Evolutionary conservation across 164 flowering plant genomes (phyloP), one percentile per base, ranked within the genome.

Genomic region (Taxillus chinensis): DNA sequence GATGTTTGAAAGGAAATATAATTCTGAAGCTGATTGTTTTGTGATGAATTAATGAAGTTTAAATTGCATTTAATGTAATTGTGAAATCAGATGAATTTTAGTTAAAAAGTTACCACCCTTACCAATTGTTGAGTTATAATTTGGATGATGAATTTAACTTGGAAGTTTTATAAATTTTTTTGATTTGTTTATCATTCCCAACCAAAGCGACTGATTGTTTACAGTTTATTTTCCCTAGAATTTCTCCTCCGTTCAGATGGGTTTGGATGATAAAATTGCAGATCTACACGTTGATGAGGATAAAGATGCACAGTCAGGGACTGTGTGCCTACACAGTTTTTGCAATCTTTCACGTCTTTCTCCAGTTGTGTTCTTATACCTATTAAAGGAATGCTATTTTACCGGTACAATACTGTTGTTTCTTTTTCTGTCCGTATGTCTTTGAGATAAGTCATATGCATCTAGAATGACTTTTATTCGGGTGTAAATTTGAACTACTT

Each of bases 341-440:
- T 75, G 78, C 41, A 89, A 90, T 71, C 64, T 89, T 27, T 80
- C 88, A 56, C 55, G 61, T 62, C 67, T 78, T 59, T 74, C 88
- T 59, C 98, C 98, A 17, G 66, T 86, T 39, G 82, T 87, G 39
- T 93, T 90, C 73, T 62, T 87, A 43, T 87, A 75, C 78, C 86
- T 93, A 62, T 64, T 93, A 64, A 93, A 86, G 70, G 90, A 77
- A 70, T 85, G 90, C 67, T 93, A 93, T 71, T 53, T 71, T 54
- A 64, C 60, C 59, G 96, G 98, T 93, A 80, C 55, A 70, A 17
- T 39, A 45, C 60, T 43, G 1, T 43, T 6, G 8, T 43, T 9
- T 9, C 10, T 43, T 48, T 48, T 7, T 48, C 51, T 68, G 14
- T 57, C 67, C 9, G 2, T 9, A 5, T n/a, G 15, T 45, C 43